Evolutionary conservation across 2,329 filamentous ascomycete genomes (phyloP), one percentile per base, ranked within the genome.

Genomic region (Sarocladiaceae sp.): DNA sequence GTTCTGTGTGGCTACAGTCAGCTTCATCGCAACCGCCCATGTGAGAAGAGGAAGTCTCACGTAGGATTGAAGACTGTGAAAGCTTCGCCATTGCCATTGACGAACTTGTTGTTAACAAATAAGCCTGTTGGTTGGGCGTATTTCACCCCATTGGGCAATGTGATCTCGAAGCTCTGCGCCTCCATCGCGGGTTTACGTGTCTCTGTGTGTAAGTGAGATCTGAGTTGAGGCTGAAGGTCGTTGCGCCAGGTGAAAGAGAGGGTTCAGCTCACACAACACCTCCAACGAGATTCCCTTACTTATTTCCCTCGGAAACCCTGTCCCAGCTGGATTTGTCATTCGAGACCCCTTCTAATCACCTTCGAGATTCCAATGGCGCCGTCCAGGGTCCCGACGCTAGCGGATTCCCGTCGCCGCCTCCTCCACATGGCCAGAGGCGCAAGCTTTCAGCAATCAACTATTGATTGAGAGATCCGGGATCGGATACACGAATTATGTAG

Each of bases 1-100:
- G 50, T 51, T 9, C 50, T 53, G n/a, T 6, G 23, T 6, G 12
- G 11, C 27, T 26, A 20, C 3, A 39, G 40, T 41, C 19, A 23
- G 43, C 9, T 24, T 19, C 31, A 29, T 20, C 16, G 42, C 9
- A n/a, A n/a, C n/a, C n/a, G n/a, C n/a, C n/a, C n/a, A n/a, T n/a
- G n/a, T n/a, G n/a, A n/a, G n/a, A n/a, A n/a, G n/a, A n/a, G n/a
- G n/a, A n/a, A n/a, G n/a, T n/a, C 26, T 29, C 13, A 29, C 26
- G 26, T 29, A 9, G 26, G 26, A 13, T 29, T 29, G 26, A 29
- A 13, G 13, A 29, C 26, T 13, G 7, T 13, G 26, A 29, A 29
- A 7, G 7, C 13, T 13, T 29, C 26, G 26, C 26, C 26, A 9
- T 7, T 29, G 26, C 26, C 26, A 7, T 29, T 7, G 26, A 29